A percentile compares a stretch with the other conserved stretches of the same genome.
Evolutionary conservation across 768 basidiomycete species (phyloP).

Genomic region (Scleroderma bovista): DNA sequence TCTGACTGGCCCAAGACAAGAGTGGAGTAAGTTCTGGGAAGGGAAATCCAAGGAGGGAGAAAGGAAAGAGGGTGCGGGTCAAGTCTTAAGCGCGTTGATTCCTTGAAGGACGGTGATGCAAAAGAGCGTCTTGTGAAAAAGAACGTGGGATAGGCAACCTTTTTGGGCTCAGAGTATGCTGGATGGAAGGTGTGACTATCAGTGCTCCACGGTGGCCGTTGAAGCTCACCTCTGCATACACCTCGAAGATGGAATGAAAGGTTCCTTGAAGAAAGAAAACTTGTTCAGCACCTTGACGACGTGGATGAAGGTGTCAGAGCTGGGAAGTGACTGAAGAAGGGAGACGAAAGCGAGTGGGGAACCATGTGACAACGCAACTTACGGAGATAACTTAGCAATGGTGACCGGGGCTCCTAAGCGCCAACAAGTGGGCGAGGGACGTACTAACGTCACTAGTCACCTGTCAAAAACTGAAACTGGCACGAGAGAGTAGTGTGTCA

Average conservation of each 20-base stretch:
- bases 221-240: conserved; percentile 16
- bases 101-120: conserved; percentile 7
- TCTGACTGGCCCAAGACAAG: neutral
- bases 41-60: conserved; percentile 3
- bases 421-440: too few species aligned
- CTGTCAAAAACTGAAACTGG: neutral
- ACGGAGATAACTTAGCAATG: conserved; percentile 2
- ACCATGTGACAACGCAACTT: conserved; percentile 2
- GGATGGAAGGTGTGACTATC: neutral
- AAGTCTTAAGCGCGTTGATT: neutral
- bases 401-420: too few species aligned
- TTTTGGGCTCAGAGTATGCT: conserved; percentile 9
- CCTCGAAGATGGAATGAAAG: neutral
- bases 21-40: conserved; percentile 8
- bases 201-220: neutral
- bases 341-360: neutral
- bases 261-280: neutral
- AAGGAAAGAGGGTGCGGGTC: conserved; percentile 3
- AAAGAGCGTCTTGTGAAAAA: conserved; percentile 5
- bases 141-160: conserved; percentile 10
- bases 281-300: conserved; percentile 1
- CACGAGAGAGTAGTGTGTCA: too few species aligned
- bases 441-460: too few species aligned
- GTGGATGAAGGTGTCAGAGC: neutral
- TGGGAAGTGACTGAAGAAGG: neutral